Evolutionary conservation across 441 rosid genomes (phyloP).

Genomic region (Bruguiera hainesii): DNA sequence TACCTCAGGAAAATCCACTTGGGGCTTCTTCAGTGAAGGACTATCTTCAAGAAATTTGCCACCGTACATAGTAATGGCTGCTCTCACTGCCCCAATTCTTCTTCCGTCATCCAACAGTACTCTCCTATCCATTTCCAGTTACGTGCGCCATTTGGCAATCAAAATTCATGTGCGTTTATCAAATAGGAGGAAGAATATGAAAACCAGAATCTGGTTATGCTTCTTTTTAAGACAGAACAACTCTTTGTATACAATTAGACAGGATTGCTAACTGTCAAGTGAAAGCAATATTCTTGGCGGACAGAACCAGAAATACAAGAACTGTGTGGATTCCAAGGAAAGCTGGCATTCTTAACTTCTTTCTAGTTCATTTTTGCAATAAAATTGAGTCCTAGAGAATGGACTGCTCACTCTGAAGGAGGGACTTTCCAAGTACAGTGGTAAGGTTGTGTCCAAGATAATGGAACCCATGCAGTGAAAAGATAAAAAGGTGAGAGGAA

Average conservation of each 20-base stretch:
- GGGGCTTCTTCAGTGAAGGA: constrained; percentile 33
- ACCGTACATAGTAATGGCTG: constrained; percentile 48
- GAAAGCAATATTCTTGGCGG: not conserved
- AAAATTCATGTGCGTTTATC: not conserved
- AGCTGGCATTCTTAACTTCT: not conserved
- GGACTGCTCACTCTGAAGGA: not conserved
- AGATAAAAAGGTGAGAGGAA: constrained; percentile 21
- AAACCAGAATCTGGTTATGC: not conserved
- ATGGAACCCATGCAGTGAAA: not conserved
- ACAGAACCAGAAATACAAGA: not conserved
- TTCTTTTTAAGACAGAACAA: not conserved
- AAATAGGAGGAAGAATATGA: not conserved
- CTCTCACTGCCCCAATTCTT: constrained; percentile 58
- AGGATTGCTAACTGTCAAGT: not conserved
- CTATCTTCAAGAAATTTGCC: constrained; percentile 40
- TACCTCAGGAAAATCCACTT: constrained; percentile 39
- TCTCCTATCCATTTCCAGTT: constrained; percentile 37
- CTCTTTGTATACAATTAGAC: not conserved
- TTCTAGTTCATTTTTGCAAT: not conserved
- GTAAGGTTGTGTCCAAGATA: not conserved
- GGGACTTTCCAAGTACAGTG: not conserved
- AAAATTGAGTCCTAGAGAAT: not conserved
- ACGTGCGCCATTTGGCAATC: constrained; percentile 20
- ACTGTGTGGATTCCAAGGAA: not conserved
- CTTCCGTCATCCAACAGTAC: constrained; percentile 32